A percentile compares a stretch with the other conserved stretches of the same genome.
These are phyloP conservation scores for Calamus simplicifolius DNA, from an alignment of 176 grass and related monocot species.

Conservation along the genomic window DNA sequence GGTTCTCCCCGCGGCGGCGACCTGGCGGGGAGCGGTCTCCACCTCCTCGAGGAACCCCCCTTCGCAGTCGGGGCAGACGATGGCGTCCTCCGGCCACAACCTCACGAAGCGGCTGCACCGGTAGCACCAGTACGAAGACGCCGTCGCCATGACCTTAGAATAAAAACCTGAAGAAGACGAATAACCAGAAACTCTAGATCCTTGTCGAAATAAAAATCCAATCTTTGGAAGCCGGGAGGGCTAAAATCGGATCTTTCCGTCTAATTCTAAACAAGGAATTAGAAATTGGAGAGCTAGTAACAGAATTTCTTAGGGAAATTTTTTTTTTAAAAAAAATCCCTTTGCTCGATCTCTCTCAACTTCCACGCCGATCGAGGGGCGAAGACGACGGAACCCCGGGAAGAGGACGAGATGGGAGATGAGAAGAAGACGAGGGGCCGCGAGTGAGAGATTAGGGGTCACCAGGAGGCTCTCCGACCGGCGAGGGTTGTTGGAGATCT, in stretches of 20 bases:
- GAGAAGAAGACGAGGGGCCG: no score
- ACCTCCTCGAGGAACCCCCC: constrained; percentile 97
- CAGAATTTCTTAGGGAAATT: no score
- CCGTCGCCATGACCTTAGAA: constrained; percentile 2
- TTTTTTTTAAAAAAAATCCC: no score
- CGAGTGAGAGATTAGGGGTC: no score
- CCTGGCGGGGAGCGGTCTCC: neutral
- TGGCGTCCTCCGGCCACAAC: constrained; percentile 18
- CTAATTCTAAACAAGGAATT: no score
- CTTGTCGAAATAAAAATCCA: neutral
- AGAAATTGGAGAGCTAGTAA: no score
- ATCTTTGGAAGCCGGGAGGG: neutral
- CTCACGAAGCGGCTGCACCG: constrained; percentile 81
- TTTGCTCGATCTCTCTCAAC: no score
- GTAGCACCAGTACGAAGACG: constrained; percentile 92
- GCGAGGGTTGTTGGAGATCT: neutral
- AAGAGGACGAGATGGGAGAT: no score
- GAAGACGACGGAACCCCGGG: no score
- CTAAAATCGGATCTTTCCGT: no score
- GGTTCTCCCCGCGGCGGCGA: neutral
- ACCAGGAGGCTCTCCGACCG: neutral
- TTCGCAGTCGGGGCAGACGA: constrained; percentile 68
- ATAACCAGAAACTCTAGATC: neutral
- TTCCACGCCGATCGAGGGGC: no score
- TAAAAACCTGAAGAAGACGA: neutral